Evolutionary conservation across 306 rosid genomes (phyloP).

Genomic region (Quercus dentata): DNA sequence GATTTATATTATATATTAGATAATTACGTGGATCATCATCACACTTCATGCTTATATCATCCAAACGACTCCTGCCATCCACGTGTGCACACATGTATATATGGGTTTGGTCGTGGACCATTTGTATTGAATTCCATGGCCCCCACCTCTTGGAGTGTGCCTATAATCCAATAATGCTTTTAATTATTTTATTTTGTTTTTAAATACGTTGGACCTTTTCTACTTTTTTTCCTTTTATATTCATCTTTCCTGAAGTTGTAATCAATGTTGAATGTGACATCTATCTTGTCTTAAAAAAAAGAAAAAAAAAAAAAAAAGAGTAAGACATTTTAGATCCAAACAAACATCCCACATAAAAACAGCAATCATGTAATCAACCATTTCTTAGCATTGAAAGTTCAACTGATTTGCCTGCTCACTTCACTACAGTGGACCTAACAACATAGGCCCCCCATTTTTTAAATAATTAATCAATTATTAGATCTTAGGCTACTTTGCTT

Average conservation of each 20-base stretch:
- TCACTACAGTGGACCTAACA: conserved; percentile 16
- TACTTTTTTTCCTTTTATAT: not conserved
- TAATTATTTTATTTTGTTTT: conserved; percentile 24
- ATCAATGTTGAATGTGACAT: conserved; percentile 14
- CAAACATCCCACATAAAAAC: conserved; percentile 43
- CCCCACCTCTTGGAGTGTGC: conserved; percentile 51
- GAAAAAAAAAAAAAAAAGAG: too few species aligned
- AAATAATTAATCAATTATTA: conserved; percentile 37
- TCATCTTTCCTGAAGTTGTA: conserved; percentile 34
- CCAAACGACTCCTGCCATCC: conserved; percentile 29
- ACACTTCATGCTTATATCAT: conserved; percentile 94
- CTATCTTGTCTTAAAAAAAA: too few species aligned
- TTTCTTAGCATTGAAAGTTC: conserved; percentile 21
- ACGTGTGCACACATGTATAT: conserved; percentile 55
- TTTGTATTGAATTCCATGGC: conserved; percentile 25
- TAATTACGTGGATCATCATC: conserved; percentile 50
- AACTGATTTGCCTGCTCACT: conserved; percentile 19
- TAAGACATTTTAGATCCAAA: conserved; percentile 24
- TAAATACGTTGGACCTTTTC: not conserved
- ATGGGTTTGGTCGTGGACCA: conserved; percentile 59
- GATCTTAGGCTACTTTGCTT: conserved; percentile 50
- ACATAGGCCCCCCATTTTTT: conserved; percentile 13
- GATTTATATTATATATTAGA: not conserved
- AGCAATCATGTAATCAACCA: conserved; percentile 23
- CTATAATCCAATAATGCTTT: conserved; percentile 34